These are phyloP conservation scores for Ophiostoma sp. DNA, from an alignment of 2,329 filamentous ascomycete genomes.

Conservation along the genomic window DNA sequence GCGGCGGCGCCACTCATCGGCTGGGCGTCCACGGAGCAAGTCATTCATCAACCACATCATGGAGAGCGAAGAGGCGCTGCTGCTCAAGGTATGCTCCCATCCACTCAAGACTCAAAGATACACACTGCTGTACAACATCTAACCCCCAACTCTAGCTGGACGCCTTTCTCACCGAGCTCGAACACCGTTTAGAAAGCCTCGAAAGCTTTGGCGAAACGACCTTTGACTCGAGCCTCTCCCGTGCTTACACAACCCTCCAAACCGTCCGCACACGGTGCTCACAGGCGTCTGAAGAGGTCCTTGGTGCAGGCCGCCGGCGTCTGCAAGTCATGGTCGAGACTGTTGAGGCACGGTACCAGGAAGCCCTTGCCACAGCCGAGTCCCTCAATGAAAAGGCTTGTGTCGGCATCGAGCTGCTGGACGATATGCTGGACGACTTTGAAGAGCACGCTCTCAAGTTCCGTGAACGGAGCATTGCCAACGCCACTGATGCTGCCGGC, in stretches of 20 bases:
- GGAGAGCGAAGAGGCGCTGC: slow-evolving; percentile 56
- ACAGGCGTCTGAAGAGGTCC: slow-evolving; percentile 80
- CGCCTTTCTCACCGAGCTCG: slow-evolving; percentile 76
- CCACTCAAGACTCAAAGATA: not conserved
- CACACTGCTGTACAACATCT: not conserved
- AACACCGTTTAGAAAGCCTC: slow-evolving; percentile 77
- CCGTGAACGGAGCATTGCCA: slow-evolving; percentile 66
- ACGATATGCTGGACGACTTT: slow-evolving; percentile 77
- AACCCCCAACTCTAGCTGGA: slow-evolving; percentile 52
- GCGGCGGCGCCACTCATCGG: slow-evolving; percentile 53
- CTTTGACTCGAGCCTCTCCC: slow-evolving; percentile 75
- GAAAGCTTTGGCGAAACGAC: slow-evolving; percentile 81
- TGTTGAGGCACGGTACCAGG: slow-evolving; percentile 79
- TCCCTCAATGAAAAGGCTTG: slow-evolving; percentile 88
- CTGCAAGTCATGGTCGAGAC: slow-evolving; percentile 90
- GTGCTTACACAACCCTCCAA: slow-evolving; percentile 79
- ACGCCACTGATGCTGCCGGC: slow-evolving; percentile 60
- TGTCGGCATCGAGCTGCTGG: slow-evolving; percentile 79
- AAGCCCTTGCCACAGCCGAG: slow-evolving; percentile 75
- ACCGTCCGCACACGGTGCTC: slow-evolving; percentile 84
- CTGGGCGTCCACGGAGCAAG: slow-evolving; percentile 49
- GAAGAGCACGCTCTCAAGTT: slow-evolving; percentile 77
- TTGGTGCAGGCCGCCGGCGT: slow-evolving; percentile 77
- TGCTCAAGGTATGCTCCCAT: slow-evolving; percentile 46
- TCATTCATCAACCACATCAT: slow-evolving; percentile 56